A percentile compares a stretch with the other conserved stretches of the same genome.
These are phyloP conservation scores for Mortierella polycephala DNA, from an alignment of 371 early-diverging fungal species.

Conservation along the genomic window DNA sequence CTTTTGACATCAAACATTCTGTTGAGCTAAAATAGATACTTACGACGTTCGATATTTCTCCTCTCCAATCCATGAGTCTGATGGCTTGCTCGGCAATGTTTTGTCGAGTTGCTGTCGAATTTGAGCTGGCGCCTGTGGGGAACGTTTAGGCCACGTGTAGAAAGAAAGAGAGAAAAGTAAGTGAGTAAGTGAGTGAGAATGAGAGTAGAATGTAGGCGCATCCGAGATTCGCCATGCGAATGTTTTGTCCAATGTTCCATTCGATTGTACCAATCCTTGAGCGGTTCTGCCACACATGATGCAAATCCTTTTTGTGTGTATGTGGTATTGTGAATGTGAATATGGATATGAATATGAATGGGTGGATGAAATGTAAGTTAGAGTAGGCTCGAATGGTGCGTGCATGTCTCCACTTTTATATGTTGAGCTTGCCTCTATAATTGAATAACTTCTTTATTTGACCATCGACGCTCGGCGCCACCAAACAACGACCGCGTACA, in stretches of 20 bases:
- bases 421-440: too few species aligned
- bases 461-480: too few species aligned
- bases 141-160: background rate
- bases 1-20: background rate
- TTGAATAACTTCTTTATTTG: too few species aligned
- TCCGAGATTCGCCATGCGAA: background rate
- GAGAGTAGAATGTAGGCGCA: background rate
- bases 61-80: conserved; percentile 57
- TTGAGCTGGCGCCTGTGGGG: conserved; percentile 39
- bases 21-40: background rate
- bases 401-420: too few species aligned
- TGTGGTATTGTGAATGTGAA: too few species aligned
- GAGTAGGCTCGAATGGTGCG: too few species aligned
- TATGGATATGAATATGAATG: too few species aligned
- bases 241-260: background rate
- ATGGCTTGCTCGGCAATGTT: conserved; percentile 46
- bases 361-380: too few species aligned
- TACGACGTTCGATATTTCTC: conserved; percentile 57
- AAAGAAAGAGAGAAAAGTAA: background rate
- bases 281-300: conserved; percentile 53
- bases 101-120: conserved; percentile 51
- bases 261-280: conserved; percentile 40
- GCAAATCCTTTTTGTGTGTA: too few species aligned
- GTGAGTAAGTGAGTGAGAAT: too few species aligned
- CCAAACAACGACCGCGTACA: too few species aligned